These are phyloP conservation scores for Fraxinus greggii DNA, from an alignment of 305 asterid genomes.

Conservation along the genomic window DNA sequence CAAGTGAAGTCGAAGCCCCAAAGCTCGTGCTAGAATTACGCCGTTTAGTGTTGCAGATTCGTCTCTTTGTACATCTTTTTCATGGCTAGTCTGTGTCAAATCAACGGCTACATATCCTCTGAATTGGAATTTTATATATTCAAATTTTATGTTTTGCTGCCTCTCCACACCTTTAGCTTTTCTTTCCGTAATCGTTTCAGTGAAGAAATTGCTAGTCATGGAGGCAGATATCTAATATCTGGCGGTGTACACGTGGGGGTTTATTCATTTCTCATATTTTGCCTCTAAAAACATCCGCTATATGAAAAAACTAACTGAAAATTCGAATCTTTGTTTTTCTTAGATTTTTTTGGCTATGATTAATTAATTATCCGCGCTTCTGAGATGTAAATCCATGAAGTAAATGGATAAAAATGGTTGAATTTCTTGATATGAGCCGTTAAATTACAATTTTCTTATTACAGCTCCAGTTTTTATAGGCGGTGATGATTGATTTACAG, in stretches of 20 bases:
- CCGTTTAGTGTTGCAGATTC: constrained; percentile 58
- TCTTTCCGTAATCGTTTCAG: constrained; percentile 22
- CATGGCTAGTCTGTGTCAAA: constrained; percentile 58
- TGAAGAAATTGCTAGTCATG: constrained; percentile 45
- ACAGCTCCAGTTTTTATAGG: neutral
- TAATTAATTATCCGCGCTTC: constrained; percentile 58
- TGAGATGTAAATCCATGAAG: constrained; percentile 53
- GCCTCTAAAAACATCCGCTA: constrained; percentile 60
- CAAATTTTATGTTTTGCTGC: constrained; percentile 13
- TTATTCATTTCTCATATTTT: constrained; percentile 30
- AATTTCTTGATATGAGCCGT: constrained; percentile 60
- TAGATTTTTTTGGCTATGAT: constrained; percentile 25
- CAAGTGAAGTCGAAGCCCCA: constrained; percentile 52
- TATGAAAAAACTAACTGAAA: neutral
- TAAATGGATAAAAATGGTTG: constrained; percentile 40
- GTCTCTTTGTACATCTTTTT: constrained; percentile 34
- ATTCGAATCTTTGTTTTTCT: neutral
- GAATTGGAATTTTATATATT: neutral
- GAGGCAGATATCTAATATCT: constrained; percentile 39
- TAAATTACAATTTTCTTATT: neutral
- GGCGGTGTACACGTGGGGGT: constrained; percentile 63
- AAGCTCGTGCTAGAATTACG: constrained; percentile 51
- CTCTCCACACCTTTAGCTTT: constrained; percentile 59
- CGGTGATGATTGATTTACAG: constrained; percentile 16
- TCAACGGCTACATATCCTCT: constrained; percentile 30